Conservation (phyloP, 2,329 filamentous ascomycete genomes). For the Rhytidhysteron rufulum region DNA sequence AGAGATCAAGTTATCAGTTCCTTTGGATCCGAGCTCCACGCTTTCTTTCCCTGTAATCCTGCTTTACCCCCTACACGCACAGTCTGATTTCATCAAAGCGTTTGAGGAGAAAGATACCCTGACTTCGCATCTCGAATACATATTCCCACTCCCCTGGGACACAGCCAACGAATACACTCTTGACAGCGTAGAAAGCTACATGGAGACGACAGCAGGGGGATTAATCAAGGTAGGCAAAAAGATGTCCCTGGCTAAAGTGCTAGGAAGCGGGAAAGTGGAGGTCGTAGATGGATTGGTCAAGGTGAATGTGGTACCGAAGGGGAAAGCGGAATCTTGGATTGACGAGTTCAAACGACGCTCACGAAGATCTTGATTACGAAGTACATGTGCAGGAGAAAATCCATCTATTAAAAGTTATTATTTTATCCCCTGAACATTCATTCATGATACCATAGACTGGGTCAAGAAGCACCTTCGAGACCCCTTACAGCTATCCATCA, state of each 20-base stretch:
- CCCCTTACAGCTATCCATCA: too few relatives aligned
- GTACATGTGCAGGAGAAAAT: too few relatives aligned
- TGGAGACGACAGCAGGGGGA: slow-evolving; percentile 76
- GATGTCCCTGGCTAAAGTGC: slow-evolving; percentile 68
- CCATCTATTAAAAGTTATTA: too few relatives aligned
- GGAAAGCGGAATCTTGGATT: slow-evolving; percentile 70
- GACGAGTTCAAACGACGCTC: slow-evolving; percentile 78
- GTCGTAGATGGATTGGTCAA: slow-evolving; percentile 81
- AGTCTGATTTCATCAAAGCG: slow-evolving; percentile 87
- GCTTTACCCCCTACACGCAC: slow-evolving; percentile 75
- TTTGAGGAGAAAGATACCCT: slow-evolving; percentile 76
- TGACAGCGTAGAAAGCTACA: slow-evolving; percentile 74
- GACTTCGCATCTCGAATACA: slow-evolving; percentile 74
- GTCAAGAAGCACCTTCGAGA: too few relatives aligned
- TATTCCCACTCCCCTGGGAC: slow-evolving; percentile 90
- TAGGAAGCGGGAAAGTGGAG: slow-evolving; percentile 75
- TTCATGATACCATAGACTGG: too few relatives aligned
- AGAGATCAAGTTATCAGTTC: slow-evolving; percentile 64
- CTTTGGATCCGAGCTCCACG: slow-evolving; percentile 66
- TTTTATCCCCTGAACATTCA: too few relatives aligned
- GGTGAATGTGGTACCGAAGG: slow-evolving; percentile 76
- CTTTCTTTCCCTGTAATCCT: slow-evolving; percentile 77
- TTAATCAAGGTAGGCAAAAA: slow-evolving; percentile 91
- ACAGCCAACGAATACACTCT: slow-evolving; percentile 60
- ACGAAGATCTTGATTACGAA: too few relatives aligned